A percentile compares a stretch with the other conserved stretches of the same genome.
These are phyloP conservation scores for Mytilinidion resinicola DNA, from an alignment of 495 filamentous ascomycete species.

Conservation along the genomic window DNA sequence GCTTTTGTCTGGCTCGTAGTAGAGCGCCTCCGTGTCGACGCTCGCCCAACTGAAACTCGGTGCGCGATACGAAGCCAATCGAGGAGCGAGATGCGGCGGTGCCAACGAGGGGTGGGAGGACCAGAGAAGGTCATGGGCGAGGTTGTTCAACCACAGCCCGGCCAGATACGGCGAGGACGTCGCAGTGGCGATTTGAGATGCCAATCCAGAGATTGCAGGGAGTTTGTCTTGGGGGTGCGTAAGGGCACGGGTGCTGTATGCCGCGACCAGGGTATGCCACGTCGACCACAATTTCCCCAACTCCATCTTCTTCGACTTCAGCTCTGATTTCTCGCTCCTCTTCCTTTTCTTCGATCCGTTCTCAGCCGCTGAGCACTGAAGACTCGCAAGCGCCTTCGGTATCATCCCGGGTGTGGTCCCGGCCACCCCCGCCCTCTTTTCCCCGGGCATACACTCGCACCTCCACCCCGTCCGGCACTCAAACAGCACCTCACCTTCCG, in stretches of 20 bases:
- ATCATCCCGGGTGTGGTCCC: not conserved
- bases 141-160: constrained; percentile 29
- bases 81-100: not conserved
- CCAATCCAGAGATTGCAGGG: constrained; percentile 30
- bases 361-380: not conserved
- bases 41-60: constrained; percentile 1
- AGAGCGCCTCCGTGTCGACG: not conserved
- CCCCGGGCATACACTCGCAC: constrained; percentile 12
- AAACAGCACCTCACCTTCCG: constrained; percentile 10
- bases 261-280: not conserved
- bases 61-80: not conserved
- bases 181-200: constrained; percentile 12
- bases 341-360: not conserved
- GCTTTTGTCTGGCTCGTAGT: not conserved
- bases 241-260: constrained; percentile 3
- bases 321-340: not conserved
- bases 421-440: not conserved
- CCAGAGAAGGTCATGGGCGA: not conserved
- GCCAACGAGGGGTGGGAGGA: not conserved
- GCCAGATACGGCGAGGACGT: constrained; percentile 23
- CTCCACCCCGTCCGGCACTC: constrained; percentile 14
- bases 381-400: not conserved
- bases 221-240: constrained; percentile 25
- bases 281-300: not conserved
- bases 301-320: too few relatives aligned